These are phyloP conservation scores for Marchantia polymorpha DNA, from an alignment of 225 moss, liverwort and hornwort species.

Conservation along the genomic window DNA sequence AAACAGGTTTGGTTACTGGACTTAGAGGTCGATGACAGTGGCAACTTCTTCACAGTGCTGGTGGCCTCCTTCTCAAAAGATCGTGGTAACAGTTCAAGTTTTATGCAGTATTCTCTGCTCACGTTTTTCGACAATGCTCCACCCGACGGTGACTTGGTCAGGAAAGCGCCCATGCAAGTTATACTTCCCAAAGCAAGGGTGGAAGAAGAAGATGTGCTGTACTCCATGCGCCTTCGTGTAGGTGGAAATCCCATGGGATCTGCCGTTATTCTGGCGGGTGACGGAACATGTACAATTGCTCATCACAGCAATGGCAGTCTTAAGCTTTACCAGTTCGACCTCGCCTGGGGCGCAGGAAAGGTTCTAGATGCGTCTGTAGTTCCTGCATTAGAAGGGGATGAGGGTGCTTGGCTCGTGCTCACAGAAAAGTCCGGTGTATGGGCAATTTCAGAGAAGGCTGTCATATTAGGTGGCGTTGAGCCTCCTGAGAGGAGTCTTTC, in stretches of 20 bases:
- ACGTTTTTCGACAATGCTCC: slow-evolving; percentile 51
- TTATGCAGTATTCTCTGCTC: slow-evolving; percentile 78
- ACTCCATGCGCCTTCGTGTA: slow-evolving; percentile 79
- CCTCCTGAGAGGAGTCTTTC: slow-evolving; percentile 55
- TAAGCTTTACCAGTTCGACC: slow-evolving; percentile 76
- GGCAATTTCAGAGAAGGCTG: slow-evolving; percentile 72
- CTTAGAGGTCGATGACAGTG: slow-evolving; percentile 71
- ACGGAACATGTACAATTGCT: slow-evolving; percentile 86
- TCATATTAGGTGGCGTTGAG: slow-evolving; percentile 59
- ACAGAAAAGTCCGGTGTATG: slow-evolving; percentile 96
- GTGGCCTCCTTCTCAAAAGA: slow-evolving; percentile 71
- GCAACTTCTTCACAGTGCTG: slow-evolving; percentile 63
- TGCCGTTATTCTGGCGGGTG: slow-evolving; percentile 69
- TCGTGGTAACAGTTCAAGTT: slow-evolving; percentile 52
- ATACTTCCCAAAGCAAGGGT: slow-evolving; percentile 85
- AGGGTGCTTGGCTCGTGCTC: slow-evolving; percentile 82
- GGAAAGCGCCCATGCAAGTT: slow-evolving; percentile 63
- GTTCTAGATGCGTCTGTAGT: slow-evolving; percentile 82
- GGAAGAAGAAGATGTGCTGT: slow-evolving; percentile 72
- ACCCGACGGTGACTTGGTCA: slow-evolving; percentile 47
- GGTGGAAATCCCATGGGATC: slow-evolving; percentile 87
- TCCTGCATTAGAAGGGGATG: slow-evolving; percentile 63
- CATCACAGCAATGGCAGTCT: slow-evolving; percentile 57
- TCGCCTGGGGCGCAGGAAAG: slow-evolving; percentile 81
- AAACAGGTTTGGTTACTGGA: slow-evolving; percentile 88